phyloP scores from a whole-genome alignment of 768 basidiomycete genomes.

The Serendipita vermifera region DNA sequence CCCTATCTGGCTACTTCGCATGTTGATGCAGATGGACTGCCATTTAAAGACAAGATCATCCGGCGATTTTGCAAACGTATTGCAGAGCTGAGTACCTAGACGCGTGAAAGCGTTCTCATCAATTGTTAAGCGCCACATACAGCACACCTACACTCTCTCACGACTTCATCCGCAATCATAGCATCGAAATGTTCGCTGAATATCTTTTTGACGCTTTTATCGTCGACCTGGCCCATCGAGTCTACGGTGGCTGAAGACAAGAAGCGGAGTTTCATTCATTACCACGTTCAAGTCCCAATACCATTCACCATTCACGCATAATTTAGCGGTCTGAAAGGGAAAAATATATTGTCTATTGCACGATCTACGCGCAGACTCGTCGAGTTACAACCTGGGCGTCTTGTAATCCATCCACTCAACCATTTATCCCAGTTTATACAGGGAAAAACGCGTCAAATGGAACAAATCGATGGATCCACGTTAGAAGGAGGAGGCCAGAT shows the following conservation, averaged over 20 bases:
- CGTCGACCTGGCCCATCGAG: background rate
- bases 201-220: background rate
- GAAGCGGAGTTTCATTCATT: no score
- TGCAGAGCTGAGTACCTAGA: constrained; percentile 29
- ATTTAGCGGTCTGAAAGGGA: no score
- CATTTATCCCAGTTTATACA: background rate
- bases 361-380: no score
- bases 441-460: background rate
- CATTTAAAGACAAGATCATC: constrained; percentile 31
- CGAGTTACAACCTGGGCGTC: constrained; percentile 3
- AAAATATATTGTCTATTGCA: no score
- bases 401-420: background rate
- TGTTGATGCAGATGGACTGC: constrained; percentile 28
- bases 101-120: no score
- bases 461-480: constrained; percentile 30
- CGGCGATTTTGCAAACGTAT: constrained; percentile 26
- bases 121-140: background rate
- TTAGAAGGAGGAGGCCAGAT: constrained; percentile 58
- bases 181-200: background rate
- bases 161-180: background rate
- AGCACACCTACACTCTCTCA: background rate
- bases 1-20: constrained; percentile 21
- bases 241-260: no score
- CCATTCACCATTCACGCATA: no score
- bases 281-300: no score